Percentiles rank a stretch among this genome's conserved stretches.
Conservation (phyloP, 164 flowering plant species). For the Piper longum region DNA sequence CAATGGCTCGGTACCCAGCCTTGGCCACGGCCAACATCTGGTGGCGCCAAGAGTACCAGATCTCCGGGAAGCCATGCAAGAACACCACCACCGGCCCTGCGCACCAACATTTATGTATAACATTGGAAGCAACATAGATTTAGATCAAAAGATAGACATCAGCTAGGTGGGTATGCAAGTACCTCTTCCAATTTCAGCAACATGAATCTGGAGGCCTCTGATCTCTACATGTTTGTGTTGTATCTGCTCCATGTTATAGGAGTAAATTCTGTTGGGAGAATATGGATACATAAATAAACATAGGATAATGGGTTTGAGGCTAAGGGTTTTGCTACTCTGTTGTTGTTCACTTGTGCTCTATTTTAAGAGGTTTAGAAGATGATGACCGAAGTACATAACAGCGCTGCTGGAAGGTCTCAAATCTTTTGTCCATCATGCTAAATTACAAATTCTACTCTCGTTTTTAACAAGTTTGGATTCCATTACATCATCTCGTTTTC, state of each 20-base stretch:
- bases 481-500: no score
- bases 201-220: conserved; percentile 32
- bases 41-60: conserved; percentile 54
- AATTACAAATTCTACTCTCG: no score
- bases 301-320: no score
- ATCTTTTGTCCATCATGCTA: no score
- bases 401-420: no score
- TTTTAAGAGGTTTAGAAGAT: no score
- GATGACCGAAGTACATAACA: no score
- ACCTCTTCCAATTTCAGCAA: conserved; percentile 22
- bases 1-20: conserved; percentile 40
- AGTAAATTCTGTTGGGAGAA: no score
- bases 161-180: not conserved
- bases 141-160: not conserved
- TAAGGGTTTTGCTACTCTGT: no score
- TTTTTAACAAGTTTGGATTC: no score
- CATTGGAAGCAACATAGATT: not conserved
- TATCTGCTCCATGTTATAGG: conserved; percentile 16
- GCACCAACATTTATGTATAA: not conserved
- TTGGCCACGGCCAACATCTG: conserved; percentile 47
- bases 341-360: no score
- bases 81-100: conserved; percentile 24
- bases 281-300: no score
- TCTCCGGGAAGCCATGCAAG: conserved; percentile 47
- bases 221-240: conserved; percentile 22